Evolutionary conservation across 2,329 filamentous ascomycete species (phyloP).

Genomic region (Penicillium freii): DNA sequence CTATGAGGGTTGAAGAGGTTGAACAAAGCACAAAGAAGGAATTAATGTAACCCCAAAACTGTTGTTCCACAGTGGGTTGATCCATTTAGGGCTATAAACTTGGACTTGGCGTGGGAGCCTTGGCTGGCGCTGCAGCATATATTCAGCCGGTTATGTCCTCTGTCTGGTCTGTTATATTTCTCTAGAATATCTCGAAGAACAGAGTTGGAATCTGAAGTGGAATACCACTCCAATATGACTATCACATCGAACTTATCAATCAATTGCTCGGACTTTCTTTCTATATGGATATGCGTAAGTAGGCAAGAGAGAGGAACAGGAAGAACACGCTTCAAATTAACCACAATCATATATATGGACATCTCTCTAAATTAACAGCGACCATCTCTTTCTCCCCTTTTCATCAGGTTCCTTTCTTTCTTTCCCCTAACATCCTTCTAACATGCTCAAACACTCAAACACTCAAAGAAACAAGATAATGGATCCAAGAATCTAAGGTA

Average conservation of each 20-base stretch:
- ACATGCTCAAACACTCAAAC: background rate
- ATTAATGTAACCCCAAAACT: background rate
- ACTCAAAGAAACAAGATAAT: background rate
- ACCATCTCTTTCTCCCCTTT: slow-evolving; percentile 3
- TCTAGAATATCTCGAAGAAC: background rate
- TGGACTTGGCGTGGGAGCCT: background rate
- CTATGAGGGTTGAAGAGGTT: too few species aligned
- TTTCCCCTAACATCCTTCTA: background rate
- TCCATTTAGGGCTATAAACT: background rate
- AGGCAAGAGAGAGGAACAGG: background rate
- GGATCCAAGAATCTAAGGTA: background rate
- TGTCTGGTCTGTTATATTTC: background rate
- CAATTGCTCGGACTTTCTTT: background rate
- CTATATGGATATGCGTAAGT: background rate
- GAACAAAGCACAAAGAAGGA: background rate
- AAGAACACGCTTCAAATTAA: slow-evolving; percentile 8
- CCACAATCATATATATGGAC: slow-evolving; percentile 6
- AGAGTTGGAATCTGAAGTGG: too few species aligned
- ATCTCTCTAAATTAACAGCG: slow-evolving; percentile 4
- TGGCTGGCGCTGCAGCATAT: background rate
- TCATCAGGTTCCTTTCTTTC: background rate
- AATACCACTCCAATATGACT: background rate
- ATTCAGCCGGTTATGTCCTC: background rate
- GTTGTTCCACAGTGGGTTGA: background rate
- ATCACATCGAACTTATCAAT: background rate